Percentiles rank a stretch among this genome's conserved stretches.
Conservation (phyloP, 192 early-diverging fungal species). For the Gryganskiella cystojenkinii region DNA sequence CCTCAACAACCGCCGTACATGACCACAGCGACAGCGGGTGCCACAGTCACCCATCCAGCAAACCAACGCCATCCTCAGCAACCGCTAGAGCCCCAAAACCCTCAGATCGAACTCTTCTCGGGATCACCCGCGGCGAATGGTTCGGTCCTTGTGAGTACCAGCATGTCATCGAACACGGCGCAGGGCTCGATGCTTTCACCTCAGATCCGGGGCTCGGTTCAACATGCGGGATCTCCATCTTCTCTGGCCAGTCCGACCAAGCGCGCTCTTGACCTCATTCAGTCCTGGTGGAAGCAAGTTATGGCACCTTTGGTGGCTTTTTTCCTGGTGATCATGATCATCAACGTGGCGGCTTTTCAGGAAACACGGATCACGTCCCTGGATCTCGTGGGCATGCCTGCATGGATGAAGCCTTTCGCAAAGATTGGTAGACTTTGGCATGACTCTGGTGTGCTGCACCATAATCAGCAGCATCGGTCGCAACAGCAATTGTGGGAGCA, state of each 20-base stretch:
- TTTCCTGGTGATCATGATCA: slow-evolving; percentile 27
- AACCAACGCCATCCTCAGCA: slow-evolving; percentile 48
- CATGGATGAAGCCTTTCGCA: slow-evolving; percentile 23
- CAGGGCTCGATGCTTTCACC: slow-evolving; percentile 20
- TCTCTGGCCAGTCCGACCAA: slow-evolving; percentile 3
- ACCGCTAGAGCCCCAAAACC: slow-evolving; percentile 41
- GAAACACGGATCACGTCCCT: slow-evolving; percentile 31
- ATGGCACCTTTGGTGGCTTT: slow-evolving; percentile 11
- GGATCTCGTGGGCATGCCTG: slow-evolving; percentile 13
- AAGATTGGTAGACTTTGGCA: slow-evolving; percentile 22
- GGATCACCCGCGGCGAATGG: not conserved
- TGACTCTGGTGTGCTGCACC: not conserved
- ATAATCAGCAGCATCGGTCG: not conserved
- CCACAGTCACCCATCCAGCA: slow-evolving; percentile 1
- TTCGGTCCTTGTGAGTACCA: no score
- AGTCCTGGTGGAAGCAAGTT: slow-evolving; percentile 28
- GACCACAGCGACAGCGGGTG: not conserved
- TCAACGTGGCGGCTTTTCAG: slow-evolving; percentile 40
- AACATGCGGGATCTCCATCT: not conserved
- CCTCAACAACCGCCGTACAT: slow-evolving; percentile 35
- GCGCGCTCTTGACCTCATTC: not conserved
- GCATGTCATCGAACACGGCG: not conserved
- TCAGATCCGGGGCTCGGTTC: slow-evolving; percentile 26
- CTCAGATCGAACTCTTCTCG: slow-evolving; percentile 22
- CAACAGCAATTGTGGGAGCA: not conserved